These are phyloP conservation scores for Xylaria sp. DNA, from an alignment of 2,329 filamentous ascomycete genomes.

Conservation along the genomic window DNA sequence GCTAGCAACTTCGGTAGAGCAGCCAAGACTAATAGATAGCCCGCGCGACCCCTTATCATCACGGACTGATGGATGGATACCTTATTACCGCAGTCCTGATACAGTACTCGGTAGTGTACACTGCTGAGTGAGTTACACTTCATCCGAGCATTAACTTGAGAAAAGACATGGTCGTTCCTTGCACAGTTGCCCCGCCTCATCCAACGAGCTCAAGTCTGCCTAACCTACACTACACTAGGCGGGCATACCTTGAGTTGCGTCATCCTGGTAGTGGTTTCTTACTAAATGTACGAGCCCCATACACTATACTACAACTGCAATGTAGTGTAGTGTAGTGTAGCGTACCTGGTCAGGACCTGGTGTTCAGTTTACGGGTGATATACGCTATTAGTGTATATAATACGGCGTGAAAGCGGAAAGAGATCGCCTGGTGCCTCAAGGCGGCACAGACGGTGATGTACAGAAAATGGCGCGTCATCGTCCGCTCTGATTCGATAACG, in stretches of 20 bases:
- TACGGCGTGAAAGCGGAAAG: constrained; percentile 39
- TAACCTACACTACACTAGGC: not conserved
- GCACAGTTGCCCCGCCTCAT: constrained; percentile 22
- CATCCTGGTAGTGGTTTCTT: constrained; percentile 25
- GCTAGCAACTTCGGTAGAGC: constrained; percentile 34
- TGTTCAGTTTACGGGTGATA: constrained; percentile 9
- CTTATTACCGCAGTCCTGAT: constrained; percentile 20
- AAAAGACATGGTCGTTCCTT: constrained; percentile 32
- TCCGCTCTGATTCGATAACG: constrained; percentile 45
- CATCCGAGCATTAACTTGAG: constrained; percentile 4
- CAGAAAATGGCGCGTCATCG: constrained; percentile 50
- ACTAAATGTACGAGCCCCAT: constrained; percentile 14
- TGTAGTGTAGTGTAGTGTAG: not conserved
- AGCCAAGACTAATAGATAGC: constrained; percentile 35
- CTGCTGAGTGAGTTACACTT: constrained; percentile 13
- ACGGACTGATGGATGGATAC: constrained; percentile 29
- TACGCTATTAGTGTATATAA: constrained; percentile 8
- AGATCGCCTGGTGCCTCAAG: constrained; percentile 40
- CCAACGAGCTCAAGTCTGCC: constrained; percentile 22
- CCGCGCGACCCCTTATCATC: constrained; percentile 28
- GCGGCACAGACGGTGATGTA: constrained; percentile 49
- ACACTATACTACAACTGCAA: not conserved
- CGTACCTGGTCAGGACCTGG: not conserved
- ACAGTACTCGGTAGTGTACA: not conserved
- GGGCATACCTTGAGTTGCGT: constrained; percentile 26